These are phyloP conservation scores for Naematelia aurantialba DNA, from an alignment of 768 basidiomycete genomes.

Conservation along the genomic window DNA sequence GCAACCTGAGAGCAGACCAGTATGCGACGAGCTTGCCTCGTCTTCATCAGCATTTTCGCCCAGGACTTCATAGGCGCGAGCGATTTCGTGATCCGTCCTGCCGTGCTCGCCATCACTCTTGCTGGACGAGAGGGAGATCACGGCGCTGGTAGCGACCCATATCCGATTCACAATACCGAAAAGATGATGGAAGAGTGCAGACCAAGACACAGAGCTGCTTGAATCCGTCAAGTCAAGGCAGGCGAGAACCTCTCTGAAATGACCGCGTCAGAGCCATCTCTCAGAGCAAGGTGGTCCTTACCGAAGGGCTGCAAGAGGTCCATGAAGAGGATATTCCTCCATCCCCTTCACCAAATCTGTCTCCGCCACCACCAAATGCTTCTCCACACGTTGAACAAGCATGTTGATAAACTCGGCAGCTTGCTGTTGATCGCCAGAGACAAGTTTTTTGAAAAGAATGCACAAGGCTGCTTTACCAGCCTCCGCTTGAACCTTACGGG, in stretches of 20 bases:
- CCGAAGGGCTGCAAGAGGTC: constrained; percentile 37
- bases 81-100: constrained; percentile 45
- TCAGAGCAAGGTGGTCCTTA: constrained; percentile 10
- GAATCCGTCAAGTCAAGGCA: constrained; percentile 14
- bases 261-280: neutral
- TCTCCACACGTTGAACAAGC: constrained; percentile 24
- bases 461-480: constrained; percentile 43
- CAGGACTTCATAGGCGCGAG: constrained; percentile 40
- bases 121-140: constrained; percentile 29
- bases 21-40: constrained; percentile 28
- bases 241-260: constrained; percentile 23
- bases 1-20: constrained; percentile 41
- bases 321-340: constrained; percentile 41
- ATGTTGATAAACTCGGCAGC: constrained; percentile 18
- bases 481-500: constrained; percentile 47
- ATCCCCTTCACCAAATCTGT: constrained; percentile 31
- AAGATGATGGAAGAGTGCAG: constrained; percentile 17
- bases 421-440: constrained; percentile 1
- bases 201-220: constrained; percentile 12
- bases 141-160: constrained; percentile 33
- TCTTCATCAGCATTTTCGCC: constrained; percentile 19
- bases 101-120: constrained; percentile 4
- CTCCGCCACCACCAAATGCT: constrained; percentile 24
- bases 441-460: constrained; percentile 36
- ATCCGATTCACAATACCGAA: constrained; percentile 23